Evolutionary conservation across 2,329 filamentous ascomycete genomes (phyloP).

Genomic region (Tolypocladium album): DNA sequence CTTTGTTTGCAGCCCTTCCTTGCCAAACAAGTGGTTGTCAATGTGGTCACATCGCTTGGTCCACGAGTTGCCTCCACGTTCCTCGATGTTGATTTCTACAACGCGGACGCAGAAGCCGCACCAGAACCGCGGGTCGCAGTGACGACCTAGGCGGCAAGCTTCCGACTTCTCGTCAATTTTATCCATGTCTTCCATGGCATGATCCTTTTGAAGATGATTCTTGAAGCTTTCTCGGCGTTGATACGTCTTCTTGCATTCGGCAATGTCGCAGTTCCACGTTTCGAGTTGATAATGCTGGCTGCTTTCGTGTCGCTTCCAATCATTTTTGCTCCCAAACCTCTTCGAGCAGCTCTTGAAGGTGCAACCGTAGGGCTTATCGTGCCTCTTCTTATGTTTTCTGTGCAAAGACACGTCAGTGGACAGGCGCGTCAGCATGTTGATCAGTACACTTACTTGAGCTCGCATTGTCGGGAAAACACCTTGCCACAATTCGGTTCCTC

Average conservation of each 20-base stretch:
- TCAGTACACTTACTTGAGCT: constrained; percentile 39
- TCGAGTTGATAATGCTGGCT: constrained; percentile 65
- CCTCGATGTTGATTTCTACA: constrained; percentile 38
- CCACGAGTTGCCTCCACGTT: constrained; percentile 35
- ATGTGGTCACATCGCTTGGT: constrained; percentile 59
- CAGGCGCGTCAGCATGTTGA: not conserved
- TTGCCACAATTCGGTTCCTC: constrained; percentile 29
- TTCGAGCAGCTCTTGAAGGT: constrained; percentile 61
- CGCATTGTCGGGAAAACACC: constrained; percentile 37
- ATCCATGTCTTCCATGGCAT: constrained; percentile 23
- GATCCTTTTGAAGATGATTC: constrained; percentile 46
- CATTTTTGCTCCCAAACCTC: constrained; percentile 81
- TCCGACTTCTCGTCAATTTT: constrained; percentile 33
- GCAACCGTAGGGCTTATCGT: constrained; percentile 72
- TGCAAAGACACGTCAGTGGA: not conserved
- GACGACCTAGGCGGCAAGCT: constrained; percentile 50
- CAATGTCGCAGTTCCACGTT: constrained; percentile 57
- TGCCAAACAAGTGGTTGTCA: constrained; percentile 56
- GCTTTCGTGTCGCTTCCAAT: constrained; percentile 87
- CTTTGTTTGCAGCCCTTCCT: constrained; percentile 23
- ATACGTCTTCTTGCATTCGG: constrained; percentile 47
- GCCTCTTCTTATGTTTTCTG: constrained; percentile 78
- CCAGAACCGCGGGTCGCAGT: constrained; percentile 63
- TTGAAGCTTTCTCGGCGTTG: constrained; percentile 48
- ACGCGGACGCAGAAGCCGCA: constrained; percentile 68